Percentiles rank a stretch among this genome's conserved stretches.
phyloP scores from a whole-genome alignment of 2,329 filamentous ascomycete genomes.

The Diaporthe vexans region DNA sequence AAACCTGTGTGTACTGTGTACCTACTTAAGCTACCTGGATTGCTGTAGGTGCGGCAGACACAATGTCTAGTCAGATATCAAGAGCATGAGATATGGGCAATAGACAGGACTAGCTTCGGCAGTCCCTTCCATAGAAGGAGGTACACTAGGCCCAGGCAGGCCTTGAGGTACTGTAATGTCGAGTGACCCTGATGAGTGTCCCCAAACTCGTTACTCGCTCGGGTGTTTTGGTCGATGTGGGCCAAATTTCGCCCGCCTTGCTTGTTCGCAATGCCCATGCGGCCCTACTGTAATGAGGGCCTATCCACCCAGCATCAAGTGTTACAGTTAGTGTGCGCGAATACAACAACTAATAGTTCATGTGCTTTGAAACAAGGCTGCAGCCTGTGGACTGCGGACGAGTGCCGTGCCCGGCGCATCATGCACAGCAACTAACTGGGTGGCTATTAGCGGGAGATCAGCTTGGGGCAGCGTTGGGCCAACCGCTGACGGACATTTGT shows the following conservation, averaged over 20 bases:
- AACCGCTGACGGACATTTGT: conserved; percentile 11
- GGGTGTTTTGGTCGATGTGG: conserved; percentile 19
- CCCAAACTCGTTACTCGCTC: not conserved
- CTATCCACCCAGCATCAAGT: not conserved
- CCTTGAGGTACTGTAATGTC: conserved; percentile 18
- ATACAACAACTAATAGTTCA: not conserved
- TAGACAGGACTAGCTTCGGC: not conserved
- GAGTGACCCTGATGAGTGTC: not conserved
- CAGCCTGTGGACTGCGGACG: not conserved
- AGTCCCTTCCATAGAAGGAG: not conserved
- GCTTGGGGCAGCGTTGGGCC: conserved; percentile 7
- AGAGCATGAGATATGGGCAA: not conserved
- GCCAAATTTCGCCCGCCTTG: not conserved
- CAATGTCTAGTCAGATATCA: not conserved
- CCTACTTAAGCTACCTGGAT: no score
- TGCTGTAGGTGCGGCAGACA: no score
- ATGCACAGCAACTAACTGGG: not conserved
- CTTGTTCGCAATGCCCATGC: not conserved
- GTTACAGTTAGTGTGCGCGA: not conserved
- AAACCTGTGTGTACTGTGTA: no score
- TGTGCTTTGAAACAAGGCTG: not conserved
- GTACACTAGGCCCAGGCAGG: not conserved
- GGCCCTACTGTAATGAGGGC: not conserved
- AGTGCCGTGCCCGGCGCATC: conserved; percentile 6
- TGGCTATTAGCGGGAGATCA: not conserved